phyloP scores from a whole-genome alignment of 2,329 filamentous ascomycete genomes.

The Teratosphaeria gauchensis region DNA sequence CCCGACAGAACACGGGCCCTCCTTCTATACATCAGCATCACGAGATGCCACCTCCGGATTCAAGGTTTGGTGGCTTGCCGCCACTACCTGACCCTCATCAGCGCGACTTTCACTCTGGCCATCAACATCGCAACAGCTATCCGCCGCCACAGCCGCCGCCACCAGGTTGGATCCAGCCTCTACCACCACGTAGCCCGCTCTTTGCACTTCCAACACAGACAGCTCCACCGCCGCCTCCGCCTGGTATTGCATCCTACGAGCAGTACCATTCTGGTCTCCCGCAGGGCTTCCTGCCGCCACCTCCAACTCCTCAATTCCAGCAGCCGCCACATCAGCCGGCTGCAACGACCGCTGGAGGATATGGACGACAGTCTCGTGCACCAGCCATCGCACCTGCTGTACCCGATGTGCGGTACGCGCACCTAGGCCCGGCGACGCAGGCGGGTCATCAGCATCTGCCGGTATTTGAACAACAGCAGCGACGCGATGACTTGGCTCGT shows the following conservation, averaged over 20 bases:
- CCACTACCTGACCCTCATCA: neutral
- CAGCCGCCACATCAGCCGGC: neutral
- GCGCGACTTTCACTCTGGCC: neutral
- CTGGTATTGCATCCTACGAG: slow-evolving; percentile 4
- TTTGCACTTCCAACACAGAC: slow-evolving; percentile 8
- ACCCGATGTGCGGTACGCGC: slow-evolving; percentile 11
- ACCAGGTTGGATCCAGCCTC: slow-evolving; percentile 3
- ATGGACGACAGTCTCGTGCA: slow-evolving; percentile 13
- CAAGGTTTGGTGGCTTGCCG: neutral
- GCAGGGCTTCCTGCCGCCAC: slow-evolving; percentile 3
- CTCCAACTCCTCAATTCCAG: slow-evolving; percentile 1
- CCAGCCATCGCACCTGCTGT: slow-evolving; percentile 18
- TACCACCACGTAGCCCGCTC: slow-evolving; percentile 6
- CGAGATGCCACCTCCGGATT: neutral
- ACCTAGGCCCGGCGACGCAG: slow-evolving; percentile 6
- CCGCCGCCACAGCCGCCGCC: slow-evolving; percentile 3
- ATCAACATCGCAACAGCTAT: slow-evolving; percentile 9
- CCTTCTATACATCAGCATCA: neutral
- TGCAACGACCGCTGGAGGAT: neutral
- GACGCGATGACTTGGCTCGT: slow-evolving; percentile 4
- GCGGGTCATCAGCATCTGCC: slow-evolving; percentile 10
- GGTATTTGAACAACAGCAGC: slow-evolving; percentile 21
- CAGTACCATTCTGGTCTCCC: slow-evolving; percentile 1
- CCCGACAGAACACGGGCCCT: neutral
- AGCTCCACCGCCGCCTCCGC: slow-evolving; percentile 6